Percentiles rank a stretch among this genome's conserved stretches.
Conservation (phyloP, 164 flowering plant genomes). For the Vitis riparia region DNA sequence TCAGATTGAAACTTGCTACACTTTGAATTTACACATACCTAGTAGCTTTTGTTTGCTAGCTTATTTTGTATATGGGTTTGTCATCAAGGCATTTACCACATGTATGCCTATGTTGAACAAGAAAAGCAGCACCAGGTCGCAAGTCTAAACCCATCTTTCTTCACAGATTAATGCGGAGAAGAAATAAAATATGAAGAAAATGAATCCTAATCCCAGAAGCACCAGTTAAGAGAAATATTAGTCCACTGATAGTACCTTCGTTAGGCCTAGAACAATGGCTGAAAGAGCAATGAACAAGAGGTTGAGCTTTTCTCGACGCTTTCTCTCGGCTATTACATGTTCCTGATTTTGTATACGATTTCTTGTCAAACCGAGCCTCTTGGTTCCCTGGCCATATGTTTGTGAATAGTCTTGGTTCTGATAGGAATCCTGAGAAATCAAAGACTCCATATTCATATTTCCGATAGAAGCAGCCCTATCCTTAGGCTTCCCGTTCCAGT, state of each 20-base stretch:
- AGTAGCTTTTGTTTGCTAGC: too few relatives aligned
- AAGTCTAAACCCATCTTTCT: too few relatives aligned
- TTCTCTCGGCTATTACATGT: slow-evolving; percentile 57
- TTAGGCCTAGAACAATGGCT: slow-evolving; percentile 48
- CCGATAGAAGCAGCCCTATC: background rate
- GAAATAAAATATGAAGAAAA: too few relatives aligned
- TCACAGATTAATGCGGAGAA: too few relatives aligned
- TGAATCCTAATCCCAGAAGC: too few relatives aligned
- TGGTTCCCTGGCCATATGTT: background rate
- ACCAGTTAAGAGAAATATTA: too few relatives aligned
- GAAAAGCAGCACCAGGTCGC: too few relatives aligned
- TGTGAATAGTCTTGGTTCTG: background rate
- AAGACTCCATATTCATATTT: slow-evolving; percentile 1
- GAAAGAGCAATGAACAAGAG: slow-evolving; percentile 54
- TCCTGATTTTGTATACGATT: slow-evolving; percentile 35
- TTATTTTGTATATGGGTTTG: too few relatives aligned
- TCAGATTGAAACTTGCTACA: too few relatives aligned
- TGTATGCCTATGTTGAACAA: too few relatives aligned
- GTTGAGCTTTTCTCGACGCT: slow-evolving; percentile 56
- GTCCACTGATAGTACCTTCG: slow-evolving; percentile 35
- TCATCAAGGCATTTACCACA: too few relatives aligned
- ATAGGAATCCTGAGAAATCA: background rate
- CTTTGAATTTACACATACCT: too few relatives aligned
- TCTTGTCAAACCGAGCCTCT: slow-evolving; percentile 7
- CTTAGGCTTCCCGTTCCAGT: slow-evolving; percentile 5